Percentiles rank a stretch among this genome's conserved stretches.
These are phyloP conservation scores for Naegleria lovaniensis DNA, from an alignment of 208 protist species.

Conservation along the genomic window DNA sequence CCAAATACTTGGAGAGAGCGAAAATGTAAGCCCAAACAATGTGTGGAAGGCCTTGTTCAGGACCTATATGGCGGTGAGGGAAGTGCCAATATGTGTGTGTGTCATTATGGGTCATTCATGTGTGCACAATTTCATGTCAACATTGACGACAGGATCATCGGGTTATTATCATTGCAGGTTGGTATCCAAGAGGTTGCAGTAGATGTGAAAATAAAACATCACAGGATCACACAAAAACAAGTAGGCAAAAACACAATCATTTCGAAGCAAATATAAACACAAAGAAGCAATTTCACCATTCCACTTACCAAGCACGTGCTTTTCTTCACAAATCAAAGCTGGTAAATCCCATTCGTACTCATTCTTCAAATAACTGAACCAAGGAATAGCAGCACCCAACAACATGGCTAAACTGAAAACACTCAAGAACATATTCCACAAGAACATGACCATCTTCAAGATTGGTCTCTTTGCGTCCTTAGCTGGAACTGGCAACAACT, in stretches of 20 bases:
- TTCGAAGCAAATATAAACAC: too few relatives aligned
- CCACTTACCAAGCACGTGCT: background rate
- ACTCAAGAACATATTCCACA: constrained; percentile 6
- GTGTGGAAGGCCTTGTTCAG: background rate
- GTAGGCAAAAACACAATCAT: too few relatives aligned
- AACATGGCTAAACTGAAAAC: background rate
- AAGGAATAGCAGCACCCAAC: background rate
- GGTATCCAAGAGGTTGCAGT: too few relatives aligned
- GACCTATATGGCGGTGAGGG: too few relatives aligned
- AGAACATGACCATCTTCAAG: background rate
- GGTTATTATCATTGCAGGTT: too few relatives aligned
- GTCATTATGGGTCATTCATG: too few relatives aligned
- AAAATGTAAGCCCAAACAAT: constrained; percentile 13
- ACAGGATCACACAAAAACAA: too few relatives aligned
- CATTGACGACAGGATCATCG: too few relatives aligned
- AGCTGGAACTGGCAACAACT: background rate
- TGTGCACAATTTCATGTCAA: too few relatives aligned
- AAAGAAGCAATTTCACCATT: too few relatives aligned
- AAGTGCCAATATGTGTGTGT: too few relatives aligned
- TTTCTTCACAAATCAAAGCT: background rate
- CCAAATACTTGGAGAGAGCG: background rate
- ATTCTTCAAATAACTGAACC: background rate
- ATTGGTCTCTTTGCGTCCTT: background rate
- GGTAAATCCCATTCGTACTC: background rate
- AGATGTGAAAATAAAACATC: too few relatives aligned